A percentile compares a stretch with the other conserved stretches of the same genome.
These are phyloP conservation scores for Sporothrix euskadiensis DNA, from an alignment of 2,329 filamentous ascomycete genomes.

Conservation along the genomic window DNA sequence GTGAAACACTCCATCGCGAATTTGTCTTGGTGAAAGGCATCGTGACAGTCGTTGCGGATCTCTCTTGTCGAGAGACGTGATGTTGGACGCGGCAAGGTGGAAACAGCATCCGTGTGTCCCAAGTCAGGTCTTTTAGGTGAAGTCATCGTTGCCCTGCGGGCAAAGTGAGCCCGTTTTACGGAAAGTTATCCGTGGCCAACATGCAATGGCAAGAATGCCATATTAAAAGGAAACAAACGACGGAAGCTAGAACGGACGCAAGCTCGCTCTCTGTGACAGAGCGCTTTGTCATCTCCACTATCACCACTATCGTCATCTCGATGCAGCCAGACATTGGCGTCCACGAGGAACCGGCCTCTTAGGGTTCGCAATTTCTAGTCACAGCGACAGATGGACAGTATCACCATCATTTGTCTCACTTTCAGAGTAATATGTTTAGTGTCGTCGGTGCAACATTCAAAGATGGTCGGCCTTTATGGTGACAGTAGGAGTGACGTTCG, in stretches of 20 bases:
- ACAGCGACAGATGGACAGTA: background rate
- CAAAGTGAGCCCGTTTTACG: background rate
- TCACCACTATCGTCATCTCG: background rate
- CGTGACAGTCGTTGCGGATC: background rate
- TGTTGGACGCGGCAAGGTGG: background rate
- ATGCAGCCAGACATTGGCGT: background rate
- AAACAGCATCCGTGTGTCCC: background rate
- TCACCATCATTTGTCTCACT: background rate
- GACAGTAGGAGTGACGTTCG: background rate
- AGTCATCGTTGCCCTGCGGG: background rate
- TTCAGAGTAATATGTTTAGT: background rate
- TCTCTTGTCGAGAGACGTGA: background rate
- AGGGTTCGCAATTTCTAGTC: background rate
- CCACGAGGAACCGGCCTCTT: background rate
- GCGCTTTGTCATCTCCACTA: background rate
- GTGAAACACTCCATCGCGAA: background rate
- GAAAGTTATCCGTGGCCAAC: background rate
- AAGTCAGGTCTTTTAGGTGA: background rate
- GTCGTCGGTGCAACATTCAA: background rate
- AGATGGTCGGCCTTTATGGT: background rate
- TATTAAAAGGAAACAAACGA: no score
- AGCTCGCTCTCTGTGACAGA: no score
- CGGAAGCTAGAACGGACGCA: no score
- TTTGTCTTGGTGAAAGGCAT: background rate
- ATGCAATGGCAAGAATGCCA: no score